Evolutionary conservation across 805 yeast genomes (phyloP), one percentile per base, ranked within the genome.

Genomic region (Yarrowia porcina): DNA sequence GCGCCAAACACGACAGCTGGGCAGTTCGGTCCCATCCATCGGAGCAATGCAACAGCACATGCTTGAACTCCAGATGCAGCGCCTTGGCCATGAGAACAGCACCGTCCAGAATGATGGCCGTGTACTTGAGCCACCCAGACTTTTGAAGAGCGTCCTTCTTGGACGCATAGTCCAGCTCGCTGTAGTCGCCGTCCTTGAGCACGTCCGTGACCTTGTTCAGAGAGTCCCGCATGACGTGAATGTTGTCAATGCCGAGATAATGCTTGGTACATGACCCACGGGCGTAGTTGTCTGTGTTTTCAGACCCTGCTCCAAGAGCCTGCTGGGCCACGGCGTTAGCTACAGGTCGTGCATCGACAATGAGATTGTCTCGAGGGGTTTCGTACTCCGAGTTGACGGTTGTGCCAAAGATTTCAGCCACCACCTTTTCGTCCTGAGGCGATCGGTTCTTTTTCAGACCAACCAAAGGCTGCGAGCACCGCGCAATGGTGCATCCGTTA

Each of bases 21-120:
- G 97, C 84, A 0, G 99, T 94, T 64, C 99, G 79, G 72, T 94
- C 99, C 99, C 99, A 94, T 1, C 99, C 99, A 76, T 94, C 99
- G 0, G 97, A 90, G 72, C 99, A 94, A 76, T 94, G 99, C 7
- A 94, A 82, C 10, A 94, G 72, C 4, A 93, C 80, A 72, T 93
- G 96, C 18, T 94, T 88, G 66, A 86, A 84, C 73, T 90, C 90
- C 68, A 87, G 83, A 61, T 89, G 89, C 21, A 94, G 81, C n/a
- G 93, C 88, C 70, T 90, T 87, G 25, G 88, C 84, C 50, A 94
- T 82, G 35, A 88, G 80, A 63, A 89, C 92, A 0, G 91, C 87
- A 0, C 96, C 86, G 52, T 85, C 85, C 56, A 94, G 73, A 35
- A 93, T 79, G 20, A 87, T 79, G 11, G 85, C 78, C 2, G 90